Evolutionary conservation across 73 alveolate genomes (phyloP).

Genomic region (Loxodes magnus): DNA sequence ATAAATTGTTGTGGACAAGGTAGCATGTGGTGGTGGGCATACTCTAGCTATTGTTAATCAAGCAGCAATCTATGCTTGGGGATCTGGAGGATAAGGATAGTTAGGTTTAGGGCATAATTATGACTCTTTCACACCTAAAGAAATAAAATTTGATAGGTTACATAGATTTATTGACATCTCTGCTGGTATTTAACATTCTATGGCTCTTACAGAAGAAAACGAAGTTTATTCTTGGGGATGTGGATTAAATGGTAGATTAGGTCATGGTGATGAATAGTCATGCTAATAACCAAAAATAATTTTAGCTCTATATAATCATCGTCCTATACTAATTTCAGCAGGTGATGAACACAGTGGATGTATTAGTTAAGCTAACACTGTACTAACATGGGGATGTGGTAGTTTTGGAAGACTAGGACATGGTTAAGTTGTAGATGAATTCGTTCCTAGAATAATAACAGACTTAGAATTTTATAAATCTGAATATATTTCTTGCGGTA

Average conservation of each 20-base stretch:
- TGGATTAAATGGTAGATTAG: conserved; percentile 44
- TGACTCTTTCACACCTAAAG: conserved; percentile 14
- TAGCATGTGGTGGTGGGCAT: conserved; percentile 85
- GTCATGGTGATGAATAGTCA: conserved; percentile 21
- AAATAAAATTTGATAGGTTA: conserved; percentile 6
- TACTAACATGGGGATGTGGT: conserved; percentile 45
- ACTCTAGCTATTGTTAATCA: conserved; percentile 38
- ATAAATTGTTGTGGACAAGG: no score
- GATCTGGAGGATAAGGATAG: conserved; percentile 49
- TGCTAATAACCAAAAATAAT: no score
- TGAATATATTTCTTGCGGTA: conserved; percentile 75
- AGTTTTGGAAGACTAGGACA: conserved; percentile 30
- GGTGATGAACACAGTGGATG: conserved; percentile 32
- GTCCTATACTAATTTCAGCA: conserved; percentile 17
- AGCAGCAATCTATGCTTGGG: conserved; percentile 45
- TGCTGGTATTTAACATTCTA: conserved; percentile 44
- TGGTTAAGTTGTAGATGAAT: conserved; percentile 22
- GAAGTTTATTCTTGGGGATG: conserved; percentile 41
- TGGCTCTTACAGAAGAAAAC: conserved; percentile 36
- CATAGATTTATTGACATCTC: conserved; percentile 16
- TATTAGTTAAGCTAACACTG: conserved; percentile 16
- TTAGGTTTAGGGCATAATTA: conserved; percentile 43
- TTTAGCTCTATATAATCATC: no score
- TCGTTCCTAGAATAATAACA: conserved; percentile 59
- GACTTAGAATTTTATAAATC: conserved; percentile 64